Evolutionary conservation across 1,139 yeast genomes (phyloP).

Genomic region (Suhomyces wounanorum): DNA sequence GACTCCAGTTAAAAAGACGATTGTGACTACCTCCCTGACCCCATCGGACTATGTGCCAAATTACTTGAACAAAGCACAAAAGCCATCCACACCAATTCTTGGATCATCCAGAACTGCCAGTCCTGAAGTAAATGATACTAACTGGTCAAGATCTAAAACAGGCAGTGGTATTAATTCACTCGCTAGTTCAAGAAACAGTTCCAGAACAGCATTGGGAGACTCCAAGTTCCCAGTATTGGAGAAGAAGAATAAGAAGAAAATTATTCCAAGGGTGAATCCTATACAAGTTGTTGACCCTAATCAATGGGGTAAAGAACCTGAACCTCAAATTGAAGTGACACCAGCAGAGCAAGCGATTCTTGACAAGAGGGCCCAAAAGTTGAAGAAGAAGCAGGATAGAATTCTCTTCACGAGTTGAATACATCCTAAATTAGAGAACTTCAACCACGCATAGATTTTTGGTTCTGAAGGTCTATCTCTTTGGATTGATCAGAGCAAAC

Average conservation of each 20-base stretch:
- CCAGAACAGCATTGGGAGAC: constrained; percentile 9
- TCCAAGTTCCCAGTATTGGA: constrained; percentile 45
- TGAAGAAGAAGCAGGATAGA: constrained; percentile 31
- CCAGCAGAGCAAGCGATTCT: constrained; percentile 21
- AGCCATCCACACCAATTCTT: constrained; percentile 17
- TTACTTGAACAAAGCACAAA: constrained; percentile 29
- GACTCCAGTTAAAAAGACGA: constrained; percentile 17
- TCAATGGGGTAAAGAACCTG: constrained; percentile 26
- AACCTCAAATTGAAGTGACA: constrained; percentile 12
- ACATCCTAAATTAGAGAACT: no score
- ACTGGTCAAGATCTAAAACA: constrained; percentile 9
- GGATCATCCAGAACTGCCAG: constrained; percentile 15
- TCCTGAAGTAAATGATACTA: constrained; percentile 6
- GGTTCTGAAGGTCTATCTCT: no score
- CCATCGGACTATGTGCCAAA: constrained; percentile 31
- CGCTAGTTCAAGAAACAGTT: constrained; percentile 2
- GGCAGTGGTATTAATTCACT: constrained; percentile 4
- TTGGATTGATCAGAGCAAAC: no score
- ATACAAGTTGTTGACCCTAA: constrained; percentile 27
- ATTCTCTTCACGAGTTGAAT: constrained; percentile 13
- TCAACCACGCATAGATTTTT: not conserved
- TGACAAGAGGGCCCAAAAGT: constrained; percentile 33
- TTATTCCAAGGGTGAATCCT: constrained; percentile 45
- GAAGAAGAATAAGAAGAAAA: constrained; percentile 35
- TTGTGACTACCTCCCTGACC: constrained; percentile 21